phyloP scores from a whole-genome alignment of 1,284 basidiomycete genomes.

The Austropuccinia psidii region DNA sequence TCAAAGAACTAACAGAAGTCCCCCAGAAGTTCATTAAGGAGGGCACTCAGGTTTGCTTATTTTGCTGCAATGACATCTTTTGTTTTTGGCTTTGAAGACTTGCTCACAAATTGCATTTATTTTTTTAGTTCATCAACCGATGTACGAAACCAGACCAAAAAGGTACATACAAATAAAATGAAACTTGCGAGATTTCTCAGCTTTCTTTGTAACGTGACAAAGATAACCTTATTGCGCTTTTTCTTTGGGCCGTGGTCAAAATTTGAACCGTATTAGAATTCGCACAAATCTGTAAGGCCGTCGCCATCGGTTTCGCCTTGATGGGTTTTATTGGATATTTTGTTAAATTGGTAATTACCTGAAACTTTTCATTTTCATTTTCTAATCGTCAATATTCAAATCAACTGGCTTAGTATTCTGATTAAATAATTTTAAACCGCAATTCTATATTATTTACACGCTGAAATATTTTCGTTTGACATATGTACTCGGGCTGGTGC shows the following conservation, averaged over 20 bases:
- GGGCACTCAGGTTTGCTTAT: constrained; percentile 73
- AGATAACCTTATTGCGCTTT: background rate
- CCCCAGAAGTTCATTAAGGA: constrained; percentile 88
- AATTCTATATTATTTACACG: background rate
- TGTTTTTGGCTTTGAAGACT: constrained; percentile 21
- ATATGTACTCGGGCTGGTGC: background rate
- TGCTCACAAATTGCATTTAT: constrained; percentile 36
- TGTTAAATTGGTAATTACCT: constrained; percentile 68
- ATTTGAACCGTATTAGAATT: constrained; percentile 59
- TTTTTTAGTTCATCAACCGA: constrained; percentile 74
- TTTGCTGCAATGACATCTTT: background rate
- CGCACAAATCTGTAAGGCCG: constrained; percentile 80
- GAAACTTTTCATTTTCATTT: background rate
- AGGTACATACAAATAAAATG: constrained; percentile 55
- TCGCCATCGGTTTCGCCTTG: constrained; percentile 86
- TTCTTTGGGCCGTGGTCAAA: background rate
- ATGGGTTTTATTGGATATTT: constrained; percentile 98
- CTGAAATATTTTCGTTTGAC: background rate
- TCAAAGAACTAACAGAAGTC: constrained; percentile 82
- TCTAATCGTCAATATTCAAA: background rate
- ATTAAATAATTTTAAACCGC: background rate
- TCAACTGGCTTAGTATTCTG: background rate
- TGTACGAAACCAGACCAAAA: constrained; percentile 96
- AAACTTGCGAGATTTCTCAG: background rate
- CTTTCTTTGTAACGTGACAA: constrained; percentile 18